Evolutionary conservation across 805 yeast genomes (phyloP).

Genomic region (Sugiyamaella qingdaonensis): DNA sequence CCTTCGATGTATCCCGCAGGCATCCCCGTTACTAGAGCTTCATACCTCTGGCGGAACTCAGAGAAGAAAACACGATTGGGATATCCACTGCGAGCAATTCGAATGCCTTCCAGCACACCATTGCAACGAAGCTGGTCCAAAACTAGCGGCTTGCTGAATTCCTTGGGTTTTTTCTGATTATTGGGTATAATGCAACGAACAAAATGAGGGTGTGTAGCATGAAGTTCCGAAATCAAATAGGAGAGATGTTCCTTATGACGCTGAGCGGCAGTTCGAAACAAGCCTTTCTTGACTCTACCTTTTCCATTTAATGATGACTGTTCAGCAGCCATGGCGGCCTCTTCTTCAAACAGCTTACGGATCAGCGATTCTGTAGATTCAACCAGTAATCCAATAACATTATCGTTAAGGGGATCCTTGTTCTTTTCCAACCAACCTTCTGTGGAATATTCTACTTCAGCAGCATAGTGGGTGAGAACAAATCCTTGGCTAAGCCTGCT

Average conservation of each 20-base stretch:
- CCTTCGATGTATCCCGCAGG: slow-evolving; percentile 41
- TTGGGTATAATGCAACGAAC: slow-evolving; percentile 96
- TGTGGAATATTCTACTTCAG: slow-evolving; percentile 87
- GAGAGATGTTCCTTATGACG: slow-evolving; percentile 82
- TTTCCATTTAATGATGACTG: slow-evolving; percentile 23
- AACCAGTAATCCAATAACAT: slow-evolving; percentile 57
- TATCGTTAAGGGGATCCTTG: slow-evolving; percentile 85
- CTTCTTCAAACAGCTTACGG: slow-evolving; percentile 46
- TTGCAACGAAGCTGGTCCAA: slow-evolving; percentile 89
- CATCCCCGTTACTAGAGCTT: slow-evolving; percentile 54
- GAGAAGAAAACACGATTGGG: slow-evolving; percentile 87
- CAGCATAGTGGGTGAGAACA: slow-evolving; percentile 88
- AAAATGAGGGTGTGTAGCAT: slow-evolving; percentile 88
- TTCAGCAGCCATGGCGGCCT: slow-evolving; percentile 24
- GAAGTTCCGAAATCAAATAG: slow-evolving; percentile 65
- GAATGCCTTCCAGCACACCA: slow-evolving; percentile 96
- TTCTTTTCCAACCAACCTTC: slow-evolving; percentile 94
- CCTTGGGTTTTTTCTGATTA: slow-evolving; percentile 60
- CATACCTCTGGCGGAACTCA: slow-evolving; percentile 73
- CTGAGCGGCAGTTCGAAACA: slow-evolving; percentile 76
- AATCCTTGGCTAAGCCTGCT: slow-evolving; percentile 76
- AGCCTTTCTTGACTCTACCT: slow-evolving; percentile 34
- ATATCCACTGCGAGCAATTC: slow-evolving; percentile 95
- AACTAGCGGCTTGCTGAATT: slow-evolving; percentile 71
- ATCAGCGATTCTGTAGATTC: slow-evolving; percentile 56